Evolutionary conservation across 192 early-diverging fungal species (phyloP).

Genomic region (Spizellomyces punctatus): DNA sequence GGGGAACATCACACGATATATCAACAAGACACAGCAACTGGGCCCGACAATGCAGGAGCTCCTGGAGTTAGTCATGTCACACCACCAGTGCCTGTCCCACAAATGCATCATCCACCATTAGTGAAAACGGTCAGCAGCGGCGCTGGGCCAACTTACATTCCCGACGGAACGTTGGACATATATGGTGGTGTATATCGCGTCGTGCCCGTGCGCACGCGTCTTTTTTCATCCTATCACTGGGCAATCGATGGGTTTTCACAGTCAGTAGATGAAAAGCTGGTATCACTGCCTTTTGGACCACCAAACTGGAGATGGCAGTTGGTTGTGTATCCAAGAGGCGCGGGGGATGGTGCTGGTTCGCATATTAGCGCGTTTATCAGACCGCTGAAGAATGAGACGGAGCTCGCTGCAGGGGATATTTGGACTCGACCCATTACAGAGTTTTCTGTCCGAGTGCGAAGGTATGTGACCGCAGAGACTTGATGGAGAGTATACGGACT

Average conservation of each 20-base stretch:
- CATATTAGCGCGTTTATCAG: constrained; percentile 43
- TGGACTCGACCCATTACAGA: constrained; percentile 41
- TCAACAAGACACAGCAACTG: constrained; percentile 20
- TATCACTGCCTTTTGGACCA: constrained; percentile 55
- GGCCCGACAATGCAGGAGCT: constrained; percentile 6
- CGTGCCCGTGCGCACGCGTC: constrained; percentile 19
- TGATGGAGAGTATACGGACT: background rate
- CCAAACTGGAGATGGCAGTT: constrained; percentile 50
- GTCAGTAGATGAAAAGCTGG: constrained; percentile 47
- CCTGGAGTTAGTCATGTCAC: background rate
- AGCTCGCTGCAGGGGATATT: constrained; percentile 36
- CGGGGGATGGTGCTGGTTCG: constrained; percentile 22
- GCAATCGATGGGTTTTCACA: constrained; percentile 28
- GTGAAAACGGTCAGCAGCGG: constrained; percentile 21
- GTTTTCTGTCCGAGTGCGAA: constrained; percentile 41
- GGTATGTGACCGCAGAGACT: background rate
- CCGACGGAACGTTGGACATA: background rate
- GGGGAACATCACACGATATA: no score
- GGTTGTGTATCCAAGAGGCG: constrained; percentile 47
- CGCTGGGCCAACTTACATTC: constrained; percentile 26
- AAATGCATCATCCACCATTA: background rate
- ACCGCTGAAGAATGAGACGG: constrained; percentile 39
- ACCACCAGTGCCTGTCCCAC: constrained; percentile 7
- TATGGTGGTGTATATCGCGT: constrained; percentile 17
- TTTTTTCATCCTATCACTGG: constrained; percentile 38